Conservation (phyloP, 768 basidiomycete genomes). For the Tulasnella sp. region DNA sequence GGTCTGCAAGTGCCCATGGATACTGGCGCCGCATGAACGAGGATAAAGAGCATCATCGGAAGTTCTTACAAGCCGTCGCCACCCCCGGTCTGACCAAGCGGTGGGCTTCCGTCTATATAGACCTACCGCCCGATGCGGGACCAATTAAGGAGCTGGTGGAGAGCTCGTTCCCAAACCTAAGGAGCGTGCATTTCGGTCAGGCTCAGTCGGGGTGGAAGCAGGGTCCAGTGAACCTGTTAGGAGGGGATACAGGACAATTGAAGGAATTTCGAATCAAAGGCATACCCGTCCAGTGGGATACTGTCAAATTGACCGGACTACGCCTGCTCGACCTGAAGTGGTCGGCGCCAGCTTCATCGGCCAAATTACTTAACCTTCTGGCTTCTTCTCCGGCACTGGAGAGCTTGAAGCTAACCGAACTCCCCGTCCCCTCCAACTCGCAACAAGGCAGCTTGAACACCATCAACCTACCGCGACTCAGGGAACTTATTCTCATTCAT, state of each 20-base stretch:
- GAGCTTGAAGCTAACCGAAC: neutral
- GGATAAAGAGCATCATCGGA: neutral
- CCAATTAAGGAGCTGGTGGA: neutral
- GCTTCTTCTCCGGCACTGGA: neutral
- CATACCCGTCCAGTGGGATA: neutral
- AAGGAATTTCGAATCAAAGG: neutral
- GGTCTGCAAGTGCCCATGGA: neutral
- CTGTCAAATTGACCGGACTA: neutral
- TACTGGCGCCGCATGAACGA: neutral
- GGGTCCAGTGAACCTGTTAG: neutral
- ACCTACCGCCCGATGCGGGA: neutral
- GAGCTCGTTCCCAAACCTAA: neutral
- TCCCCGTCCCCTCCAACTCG: neutral
- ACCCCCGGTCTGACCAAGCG: neutral
- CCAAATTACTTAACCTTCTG: neutral
- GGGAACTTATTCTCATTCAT: neutral
- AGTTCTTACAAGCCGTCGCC: neutral
- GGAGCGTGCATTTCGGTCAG: neutral
- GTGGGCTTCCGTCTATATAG: neutral
- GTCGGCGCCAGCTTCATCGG: neutral
- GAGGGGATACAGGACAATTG: neutral
- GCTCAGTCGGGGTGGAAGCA: neutral
- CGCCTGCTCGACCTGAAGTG: neutral
- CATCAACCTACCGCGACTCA: neutral
- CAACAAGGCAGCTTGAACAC: neutral